Percentiles rank a stretch among this genome's conserved stretches.
These are phyloP conservation scores for Globisporangium cylindrosporum DNA, from an alignment of 352 stramenopile species.

Conservation along the genomic window DNA sequence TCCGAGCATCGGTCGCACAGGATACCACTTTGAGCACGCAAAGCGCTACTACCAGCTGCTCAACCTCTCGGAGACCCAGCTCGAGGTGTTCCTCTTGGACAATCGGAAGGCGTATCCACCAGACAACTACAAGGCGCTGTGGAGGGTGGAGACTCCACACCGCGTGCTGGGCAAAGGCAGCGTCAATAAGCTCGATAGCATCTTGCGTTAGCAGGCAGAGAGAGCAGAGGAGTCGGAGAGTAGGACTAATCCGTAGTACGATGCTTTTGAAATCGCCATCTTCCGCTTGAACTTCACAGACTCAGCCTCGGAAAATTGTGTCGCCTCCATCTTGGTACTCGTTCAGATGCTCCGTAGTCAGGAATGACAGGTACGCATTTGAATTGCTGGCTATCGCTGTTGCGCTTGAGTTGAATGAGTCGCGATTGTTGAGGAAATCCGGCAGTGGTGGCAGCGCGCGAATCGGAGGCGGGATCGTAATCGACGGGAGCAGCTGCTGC, in stretches of 20 bases:
- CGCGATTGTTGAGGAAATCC: conserved; percentile 61
- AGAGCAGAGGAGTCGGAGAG: background rate
- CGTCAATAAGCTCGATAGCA: conserved; percentile 82
- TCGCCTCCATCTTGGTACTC: conserved; percentile 40
- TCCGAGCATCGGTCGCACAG: conserved; percentile 40
- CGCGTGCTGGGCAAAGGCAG: conserved; percentile 70
- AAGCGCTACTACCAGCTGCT: conserved; percentile 80
- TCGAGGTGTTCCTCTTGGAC: conserved; percentile 77
- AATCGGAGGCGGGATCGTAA: conserved; percentile 40
- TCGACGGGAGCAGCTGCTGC: conserved; percentile 38
- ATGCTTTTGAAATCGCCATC: background rate
- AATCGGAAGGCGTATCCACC: conserved; percentile 62
- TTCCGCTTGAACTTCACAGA: background rate
- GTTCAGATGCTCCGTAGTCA: conserved; percentile 40
- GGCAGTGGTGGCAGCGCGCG: conserved; percentile 54
- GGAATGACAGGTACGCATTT: conserved; percentile 45
- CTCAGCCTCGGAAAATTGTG: conserved; percentile 45
- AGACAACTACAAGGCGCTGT: conserved; percentile 69
- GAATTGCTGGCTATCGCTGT: conserved; percentile 21
- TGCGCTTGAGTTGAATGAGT: conserved; percentile 49
- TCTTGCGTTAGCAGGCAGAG: conserved; percentile 42
- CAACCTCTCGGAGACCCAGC: conserved; percentile 65
- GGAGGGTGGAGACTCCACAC: conserved; percentile 71
- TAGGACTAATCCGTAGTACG: background rate
- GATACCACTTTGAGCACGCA: conserved; percentile 68